Conservation (phyloP, 176 grass and related monocot species). For the Raddia guianensis region DNA sequence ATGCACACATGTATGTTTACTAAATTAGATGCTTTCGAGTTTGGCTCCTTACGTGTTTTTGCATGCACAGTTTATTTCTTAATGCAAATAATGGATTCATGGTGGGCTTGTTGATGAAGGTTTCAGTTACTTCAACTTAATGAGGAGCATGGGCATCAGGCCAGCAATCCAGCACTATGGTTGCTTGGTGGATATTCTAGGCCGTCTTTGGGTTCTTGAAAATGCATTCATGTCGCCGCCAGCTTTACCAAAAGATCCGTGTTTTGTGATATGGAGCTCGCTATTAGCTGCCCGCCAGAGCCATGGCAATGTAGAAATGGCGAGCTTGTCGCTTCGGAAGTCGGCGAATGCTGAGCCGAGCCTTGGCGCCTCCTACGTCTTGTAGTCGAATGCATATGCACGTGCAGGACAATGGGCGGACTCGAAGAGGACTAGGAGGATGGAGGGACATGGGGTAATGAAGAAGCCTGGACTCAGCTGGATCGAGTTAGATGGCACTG, state of each 20-base stretch:
- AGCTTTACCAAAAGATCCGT: constrained; percentile 38
- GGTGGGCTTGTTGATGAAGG: constrained; percentile 58
- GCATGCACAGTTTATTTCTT: too few relatives aligned
- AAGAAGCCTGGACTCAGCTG: constrained; percentile 59
- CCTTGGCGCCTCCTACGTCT: constrained; percentile 51
- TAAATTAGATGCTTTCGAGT: too few relatives aligned
- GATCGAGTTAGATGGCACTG: constrained; percentile 53
- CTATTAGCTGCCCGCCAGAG: constrained; percentile 51
- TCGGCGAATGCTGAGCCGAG: constrained; percentile 24
- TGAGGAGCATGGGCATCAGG: constrained; percentile 55
- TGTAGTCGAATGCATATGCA: constrained; percentile 57
- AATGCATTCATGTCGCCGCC: constrained; percentile 43
- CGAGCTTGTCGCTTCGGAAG: constrained; percentile 46
- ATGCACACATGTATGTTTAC: too few relatives aligned
- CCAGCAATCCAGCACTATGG: constrained; percentile 54
- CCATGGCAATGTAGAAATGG: constrained; percentile 56
- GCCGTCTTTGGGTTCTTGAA: constrained; percentile 42
- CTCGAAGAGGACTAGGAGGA: constrained; percentile 48
- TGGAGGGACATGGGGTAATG: constrained; percentile 38
- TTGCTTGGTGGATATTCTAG: constrained; percentile 62
- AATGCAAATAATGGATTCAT: too few relatives aligned
- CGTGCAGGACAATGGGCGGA: constrained; percentile 52
- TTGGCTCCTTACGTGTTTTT: too few relatives aligned
- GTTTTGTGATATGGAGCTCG: constrained; percentile 61
- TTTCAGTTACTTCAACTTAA: constrained; percentile 49